phyloP scores from a whole-genome alignment of 306 rosid species.

The Cicer yamashitae region DNA sequence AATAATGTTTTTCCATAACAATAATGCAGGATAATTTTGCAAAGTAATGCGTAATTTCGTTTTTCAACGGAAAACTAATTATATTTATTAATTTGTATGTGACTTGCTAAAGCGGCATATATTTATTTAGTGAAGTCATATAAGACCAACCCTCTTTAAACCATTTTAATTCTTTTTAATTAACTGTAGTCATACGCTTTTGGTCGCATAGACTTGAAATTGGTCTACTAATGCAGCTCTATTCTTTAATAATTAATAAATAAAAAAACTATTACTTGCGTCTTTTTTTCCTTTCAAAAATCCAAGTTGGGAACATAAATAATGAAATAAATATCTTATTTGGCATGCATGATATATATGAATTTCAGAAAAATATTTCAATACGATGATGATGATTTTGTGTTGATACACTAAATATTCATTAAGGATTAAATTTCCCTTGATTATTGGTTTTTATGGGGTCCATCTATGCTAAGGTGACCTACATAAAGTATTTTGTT shows the following conservation, averaged over 20 bases:
- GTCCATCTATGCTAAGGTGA: conserved; percentile 22
- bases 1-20: no score
- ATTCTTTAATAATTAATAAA: background rate
- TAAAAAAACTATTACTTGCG: background rate
- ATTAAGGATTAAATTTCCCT: background rate
- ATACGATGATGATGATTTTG: background rate
- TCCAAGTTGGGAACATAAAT: conserved; percentile 20
- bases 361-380: background rate
- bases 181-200: background rate
- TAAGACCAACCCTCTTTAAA: background rate
- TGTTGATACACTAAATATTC: conserved; percentile 22
- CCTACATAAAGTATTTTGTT: conserved; percentile 25
- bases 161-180: background rate
- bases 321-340: conserved; percentile 21
- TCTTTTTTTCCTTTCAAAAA: background rate
- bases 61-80: no score
- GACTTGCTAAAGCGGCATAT: no score
- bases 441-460: conserved; percentile 16
- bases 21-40: no score
- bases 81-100: no score
- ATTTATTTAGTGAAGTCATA: conserved; percentile 21
- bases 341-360: background rate
- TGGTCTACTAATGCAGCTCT: background rate
- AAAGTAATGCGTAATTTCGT: no score
- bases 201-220: conserved; percentile 6